Conservation (phyloP, 345 rosid species). For the Linum lewisii region DNA sequence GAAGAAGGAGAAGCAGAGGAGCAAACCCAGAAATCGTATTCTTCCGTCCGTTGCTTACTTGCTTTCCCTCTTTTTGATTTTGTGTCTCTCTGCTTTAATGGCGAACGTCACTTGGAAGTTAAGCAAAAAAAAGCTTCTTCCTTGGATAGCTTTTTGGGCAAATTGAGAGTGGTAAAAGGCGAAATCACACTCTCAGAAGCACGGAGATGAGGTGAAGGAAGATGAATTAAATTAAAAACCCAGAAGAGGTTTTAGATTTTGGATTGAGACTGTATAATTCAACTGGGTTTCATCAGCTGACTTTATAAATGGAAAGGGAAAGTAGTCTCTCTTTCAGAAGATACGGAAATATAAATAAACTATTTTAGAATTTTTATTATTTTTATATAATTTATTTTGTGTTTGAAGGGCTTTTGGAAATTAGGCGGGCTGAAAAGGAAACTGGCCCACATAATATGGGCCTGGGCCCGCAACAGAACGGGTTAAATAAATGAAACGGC, state of each 20-base stretch:
- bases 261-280: background rate
- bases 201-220: background rate
- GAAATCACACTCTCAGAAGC: too few relatives aligned
- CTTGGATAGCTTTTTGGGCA: slow-evolving; percentile 1
- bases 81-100: slow-evolving; percentile 4
- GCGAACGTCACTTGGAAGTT: slow-evolving; percentile 25
- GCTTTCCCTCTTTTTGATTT: too few relatives aligned
- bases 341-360: too few relatives aligned
- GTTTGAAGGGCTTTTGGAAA: too few relatives aligned
- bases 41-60: background rate
- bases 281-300: background rate
- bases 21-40: slow-evolving; percentile 8
- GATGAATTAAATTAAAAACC: too few relatives aligned
- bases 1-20: slow-evolving; percentile 7
- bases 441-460: too few relatives aligned
- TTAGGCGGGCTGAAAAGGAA: too few relatives aligned
- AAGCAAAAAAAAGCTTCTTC: slow-evolving; percentile 25
- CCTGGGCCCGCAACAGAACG: too few relatives aligned
- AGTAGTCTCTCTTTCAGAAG: background rate
- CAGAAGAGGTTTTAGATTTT: background rate
- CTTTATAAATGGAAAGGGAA: background rate
- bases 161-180: too few relatives aligned
- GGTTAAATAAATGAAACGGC: too few relatives aligned
- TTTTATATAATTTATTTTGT: too few relatives aligned
- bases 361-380: too few relatives aligned